Evolutionary conservation across 169 alveolate species (phyloP).

Genomic region (Theileria annulata): DNA sequence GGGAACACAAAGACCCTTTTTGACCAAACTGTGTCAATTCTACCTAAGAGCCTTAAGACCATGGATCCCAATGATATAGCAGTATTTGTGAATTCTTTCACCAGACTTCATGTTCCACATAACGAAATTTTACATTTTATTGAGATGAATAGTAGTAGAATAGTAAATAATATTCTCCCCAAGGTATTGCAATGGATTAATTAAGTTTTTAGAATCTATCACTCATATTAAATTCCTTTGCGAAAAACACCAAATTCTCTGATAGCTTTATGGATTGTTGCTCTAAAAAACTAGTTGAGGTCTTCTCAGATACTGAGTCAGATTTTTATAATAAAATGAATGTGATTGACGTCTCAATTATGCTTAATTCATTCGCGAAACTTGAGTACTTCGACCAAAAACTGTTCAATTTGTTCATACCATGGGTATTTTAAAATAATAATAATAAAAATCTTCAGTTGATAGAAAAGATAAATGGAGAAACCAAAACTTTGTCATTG

Average conservation of each 20-base stretch:
- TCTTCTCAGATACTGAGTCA: background rate
- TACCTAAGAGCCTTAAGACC: conserved; percentile 33
- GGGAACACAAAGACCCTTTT: conserved; percentile 24
- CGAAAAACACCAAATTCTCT: conserved; percentile 25
- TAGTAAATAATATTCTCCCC: conserved; percentile 14
- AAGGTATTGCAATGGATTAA: conserved; percentile 4
- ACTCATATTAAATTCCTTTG: conserved; percentile 44
- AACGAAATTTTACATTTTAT: conserved; percentile 47
- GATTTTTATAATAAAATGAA: conserved; percentile 21
- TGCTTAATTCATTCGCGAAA: conserved; percentile 40
- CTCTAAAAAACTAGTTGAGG: background rate
- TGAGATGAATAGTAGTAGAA: conserved; percentile 24
- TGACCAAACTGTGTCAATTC: conserved; percentile 26
- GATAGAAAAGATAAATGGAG: conserved; percentile 18
- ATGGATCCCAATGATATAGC: conserved; percentile 44
- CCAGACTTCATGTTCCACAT: conserved; percentile 20
- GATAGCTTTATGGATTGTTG: conserved; percentile 15
- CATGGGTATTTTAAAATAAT: conserved; percentile 27
- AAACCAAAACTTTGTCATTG: conserved; percentile 43
- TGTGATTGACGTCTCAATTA: conserved; percentile 48
- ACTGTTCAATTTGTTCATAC: conserved; percentile 39
- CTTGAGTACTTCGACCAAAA: conserved; percentile 27
- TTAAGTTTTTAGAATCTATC: conserved; percentile 20
- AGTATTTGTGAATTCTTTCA: conserved; percentile 34
- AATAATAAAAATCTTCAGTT: background rate